Evolutionary conservation across 139 green algal species (phyloP), one percentile per base, ranked within the genome.

Genomic region (Gonium pectorale): DNA sequence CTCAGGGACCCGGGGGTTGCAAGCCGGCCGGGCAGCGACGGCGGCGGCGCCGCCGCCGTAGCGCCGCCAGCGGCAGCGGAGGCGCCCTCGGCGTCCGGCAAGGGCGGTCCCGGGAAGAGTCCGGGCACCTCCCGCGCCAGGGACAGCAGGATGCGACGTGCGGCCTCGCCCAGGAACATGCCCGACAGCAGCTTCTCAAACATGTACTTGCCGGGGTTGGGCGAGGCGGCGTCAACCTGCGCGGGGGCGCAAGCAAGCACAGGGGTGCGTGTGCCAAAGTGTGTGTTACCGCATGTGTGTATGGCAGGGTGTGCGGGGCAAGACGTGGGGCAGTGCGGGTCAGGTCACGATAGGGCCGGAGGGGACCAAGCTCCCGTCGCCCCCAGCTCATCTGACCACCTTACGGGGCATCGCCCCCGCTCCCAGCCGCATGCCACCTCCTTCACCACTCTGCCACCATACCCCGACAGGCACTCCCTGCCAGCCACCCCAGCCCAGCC

Each of bases 141-240:
- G 15, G 75, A 86, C 3, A 96, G 81, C 80, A 98, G 81, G 29
- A 97, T 86, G 74, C 92, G 90, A 24, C 96, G 89, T 17, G 93
- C 94, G 17, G 96, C 85, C 71, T 99, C 96, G 0, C 96, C 96
- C 56, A 98, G 87, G 87, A 96, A 98, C 90, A 98, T 92, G 11
- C 96, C 96, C 13, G 82, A 90, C 38, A 98, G 94, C 80, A 98
- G 82, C 91, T 99, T 99, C 91, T 99, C 96, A 90, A 97, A 97
- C 59, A 93, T 46, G 86, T 94, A 92, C 70, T 87, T 79, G 38
- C 94, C 93, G 88, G 88, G 68, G 51, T 51, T 51, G 9, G 60
- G 67, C 2, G 59, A 72, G 59, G 75, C n/a, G 41, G 75, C 75
- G 59, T 82, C 75, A 27, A 82, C 54, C 73, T 81, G 73, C 8